phyloP scores from a whole-genome alignment of 768 basidiomycete species.

The Pulveroboletus sp. region DNA sequence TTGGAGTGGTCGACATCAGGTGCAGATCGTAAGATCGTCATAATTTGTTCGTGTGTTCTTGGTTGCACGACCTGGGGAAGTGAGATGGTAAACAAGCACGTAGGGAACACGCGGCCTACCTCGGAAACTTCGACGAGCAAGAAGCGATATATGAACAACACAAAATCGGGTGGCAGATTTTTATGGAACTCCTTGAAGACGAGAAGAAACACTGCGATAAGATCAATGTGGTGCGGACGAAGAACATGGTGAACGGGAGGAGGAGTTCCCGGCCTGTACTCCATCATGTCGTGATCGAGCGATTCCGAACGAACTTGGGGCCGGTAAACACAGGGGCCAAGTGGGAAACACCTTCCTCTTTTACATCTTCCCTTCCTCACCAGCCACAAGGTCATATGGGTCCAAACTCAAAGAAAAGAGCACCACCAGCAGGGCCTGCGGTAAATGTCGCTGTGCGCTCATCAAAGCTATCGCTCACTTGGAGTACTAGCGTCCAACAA shows the following conservation, averaged over 20 bases:
- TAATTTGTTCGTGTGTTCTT: slow-evolving; percentile 49
- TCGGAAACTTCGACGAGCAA: slow-evolving; percentile 71
- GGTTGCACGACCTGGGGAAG: slow-evolving; percentile 57
- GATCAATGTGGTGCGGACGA: slow-evolving; percentile 71
- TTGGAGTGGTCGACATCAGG: slow-evolving; percentile 42
- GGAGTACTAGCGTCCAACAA: slow-evolving; percentile 40
- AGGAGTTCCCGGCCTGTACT: slow-evolving; percentile 40
- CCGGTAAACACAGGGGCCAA: background rate
- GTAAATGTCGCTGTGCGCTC: slow-evolving; percentile 17
- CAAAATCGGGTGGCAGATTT: slow-evolving; percentile 52
- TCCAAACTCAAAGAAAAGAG: slow-evolving; percentile 32
- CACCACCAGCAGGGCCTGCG: slow-evolving; percentile 26
- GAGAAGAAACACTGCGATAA: slow-evolving; percentile 60
- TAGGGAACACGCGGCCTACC: slow-evolving; percentile 34
- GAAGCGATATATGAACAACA: slow-evolving; percentile 60
- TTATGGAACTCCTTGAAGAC: slow-evolving; percentile 58
- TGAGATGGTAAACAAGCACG: background rate
- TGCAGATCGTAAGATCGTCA: slow-evolving; percentile 41
- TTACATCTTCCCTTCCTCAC: background rate
- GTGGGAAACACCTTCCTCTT: slow-evolving; percentile 25
- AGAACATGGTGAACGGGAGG: slow-evolving; percentile 65
- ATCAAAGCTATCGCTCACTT: background rate
- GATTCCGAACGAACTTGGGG: background rate
- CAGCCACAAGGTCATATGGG: slow-evolving; percentile 20
- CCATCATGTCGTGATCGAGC: slow-evolving; percentile 13